Evolutionary conservation across 345 rosid genomes (phyloP).

Genomic region (Adansonia digitata): DNA sequence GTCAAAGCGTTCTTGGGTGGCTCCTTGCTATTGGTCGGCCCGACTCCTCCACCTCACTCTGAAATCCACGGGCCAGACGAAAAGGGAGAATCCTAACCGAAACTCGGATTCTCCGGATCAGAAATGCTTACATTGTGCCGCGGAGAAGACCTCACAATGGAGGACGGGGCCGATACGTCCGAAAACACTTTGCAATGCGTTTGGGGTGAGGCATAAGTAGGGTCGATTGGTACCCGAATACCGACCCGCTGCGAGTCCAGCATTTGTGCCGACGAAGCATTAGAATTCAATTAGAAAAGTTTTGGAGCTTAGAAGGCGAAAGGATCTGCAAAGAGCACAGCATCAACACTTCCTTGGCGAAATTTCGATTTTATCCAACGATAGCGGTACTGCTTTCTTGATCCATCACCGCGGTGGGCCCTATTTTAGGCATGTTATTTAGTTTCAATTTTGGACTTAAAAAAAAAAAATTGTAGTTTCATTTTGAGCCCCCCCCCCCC

Average conservation of each 20-base stretch:
- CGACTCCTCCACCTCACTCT: conserved; percentile 54
- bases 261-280: conserved; percentile 61
- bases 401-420: conserved; percentile 83
- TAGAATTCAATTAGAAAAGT: conserved; percentile 74
- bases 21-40: conserved; percentile 77
- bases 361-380: no score
- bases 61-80: not conserved
- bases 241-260: conserved; percentile 74
- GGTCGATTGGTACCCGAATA: conserved; percentile 73
- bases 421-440: conserved; percentile 77
- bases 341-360: conserved; percentile 38
- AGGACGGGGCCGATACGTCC: conserved; percentile 79
- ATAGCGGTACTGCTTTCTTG: conserved; percentile 75
- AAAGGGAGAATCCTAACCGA: conserved; percentile 26
- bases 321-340: conserved; percentile 34
- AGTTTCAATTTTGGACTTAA: not conserved
- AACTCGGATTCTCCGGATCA: conserved; percentile 23
- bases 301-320: conserved; percentile 52
- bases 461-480: not conserved
- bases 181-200: conserved; percentile 83
- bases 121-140: conserved; percentile 67
- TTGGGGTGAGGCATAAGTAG: conserved; percentile 73
- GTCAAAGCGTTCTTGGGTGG: conserved; percentile 85
- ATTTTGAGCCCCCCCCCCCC: not conserved
- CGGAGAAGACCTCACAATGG: conserved; percentile 88